These are phyloP conservation scores for Adenanthera pavonina DNA, from an alignment of 306 rosid genomes.

Conservation along the genomic window DNA sequence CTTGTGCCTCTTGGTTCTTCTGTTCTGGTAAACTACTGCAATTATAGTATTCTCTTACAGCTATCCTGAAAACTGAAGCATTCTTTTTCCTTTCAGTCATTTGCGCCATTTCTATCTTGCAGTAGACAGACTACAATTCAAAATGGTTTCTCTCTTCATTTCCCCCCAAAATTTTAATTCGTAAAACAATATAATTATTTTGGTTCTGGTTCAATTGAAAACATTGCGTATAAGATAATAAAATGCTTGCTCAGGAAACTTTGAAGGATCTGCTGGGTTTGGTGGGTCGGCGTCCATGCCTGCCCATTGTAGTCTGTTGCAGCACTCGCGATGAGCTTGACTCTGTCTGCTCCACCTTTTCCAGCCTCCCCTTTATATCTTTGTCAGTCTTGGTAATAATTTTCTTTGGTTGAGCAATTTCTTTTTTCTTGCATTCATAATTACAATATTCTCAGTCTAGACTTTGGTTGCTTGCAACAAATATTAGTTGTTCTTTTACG, in stretches of 20 bases:
- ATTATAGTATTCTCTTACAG: not conserved
- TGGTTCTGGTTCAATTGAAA: not conserved
- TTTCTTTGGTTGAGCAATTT: not conserved
- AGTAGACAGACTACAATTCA: constrained; percentile 63
- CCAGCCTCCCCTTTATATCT: constrained; percentile 29
- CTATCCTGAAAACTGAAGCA: not conserved
- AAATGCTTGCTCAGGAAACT: constrained; percentile 60
- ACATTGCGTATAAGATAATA: not conserved
- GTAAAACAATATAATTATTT: not conserved
- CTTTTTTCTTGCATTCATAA: not conserved
- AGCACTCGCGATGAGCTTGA: constrained; percentile 27
- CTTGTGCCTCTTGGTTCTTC: not conserved
- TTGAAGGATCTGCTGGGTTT: constrained; percentile 71
- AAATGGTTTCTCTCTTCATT: constrained; percentile 56
- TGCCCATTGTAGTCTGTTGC: constrained; percentile 61
- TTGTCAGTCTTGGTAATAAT: not conserved
- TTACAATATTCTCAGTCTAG: not conserved
- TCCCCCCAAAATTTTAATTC: not conserved
- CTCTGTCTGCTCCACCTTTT: constrained; percentile 67
- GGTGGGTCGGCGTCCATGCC: constrained; percentile 70
- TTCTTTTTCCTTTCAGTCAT: constrained; percentile 5
- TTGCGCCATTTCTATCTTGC: constrained; percentile 62
- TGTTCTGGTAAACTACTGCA: not conserved
- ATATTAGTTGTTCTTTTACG: not conserved
- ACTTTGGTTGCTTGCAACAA: not conserved